Percentiles rank a stretch among this genome's conserved stretches.
These are phyloP conservation scores for Neckera pumila DNA, from an alignment of 225 moss, liverwort and hornwort species.

Conservation along the genomic window DNA sequence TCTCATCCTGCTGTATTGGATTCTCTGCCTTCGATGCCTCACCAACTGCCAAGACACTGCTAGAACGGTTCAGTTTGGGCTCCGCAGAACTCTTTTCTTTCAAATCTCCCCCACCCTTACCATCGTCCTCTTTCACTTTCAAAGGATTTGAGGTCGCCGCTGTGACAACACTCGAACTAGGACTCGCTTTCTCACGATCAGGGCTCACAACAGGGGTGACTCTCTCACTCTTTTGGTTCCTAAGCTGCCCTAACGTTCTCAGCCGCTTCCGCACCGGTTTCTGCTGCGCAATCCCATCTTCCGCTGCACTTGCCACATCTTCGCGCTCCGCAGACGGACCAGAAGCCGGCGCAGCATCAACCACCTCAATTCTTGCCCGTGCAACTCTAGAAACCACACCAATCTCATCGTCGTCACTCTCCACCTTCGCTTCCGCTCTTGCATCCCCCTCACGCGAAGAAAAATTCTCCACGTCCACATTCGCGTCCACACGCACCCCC, in stretches of 20 bases:
- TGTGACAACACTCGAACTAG: slow-evolving; percentile 11
- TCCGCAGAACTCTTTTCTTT: not conserved
- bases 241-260: slow-evolving; percentile 71
- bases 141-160: not conserved
- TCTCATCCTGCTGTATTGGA: not conserved
- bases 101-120: not conserved
- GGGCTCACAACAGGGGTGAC: not conserved
- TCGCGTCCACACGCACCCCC: not conserved
- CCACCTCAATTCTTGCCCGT: slow-evolving; percentile 14
- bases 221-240: slow-evolving; percentile 40
- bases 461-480: not conserved
- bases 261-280: slow-evolving; percentile 70
- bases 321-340: not conserved
- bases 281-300: not conserved
- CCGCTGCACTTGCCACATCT: not conserved
- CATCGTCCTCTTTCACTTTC: slow-evolving; percentile 1
- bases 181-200: slow-evolving; percentile 11
- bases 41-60: not conserved
- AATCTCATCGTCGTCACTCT: slow-evolving; percentile 32
- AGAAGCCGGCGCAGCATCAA: not conserved
- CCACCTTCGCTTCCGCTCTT: not conserved
- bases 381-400: slow-evolving; percentile 11
- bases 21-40: not conserved
- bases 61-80: not conserved
- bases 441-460: not conserved